Evolutionary conservation across 176 grass and related monocot species (phyloP), one percentile per base, ranked within the genome.

Genomic region (Dactylis glomerata): DNA sequence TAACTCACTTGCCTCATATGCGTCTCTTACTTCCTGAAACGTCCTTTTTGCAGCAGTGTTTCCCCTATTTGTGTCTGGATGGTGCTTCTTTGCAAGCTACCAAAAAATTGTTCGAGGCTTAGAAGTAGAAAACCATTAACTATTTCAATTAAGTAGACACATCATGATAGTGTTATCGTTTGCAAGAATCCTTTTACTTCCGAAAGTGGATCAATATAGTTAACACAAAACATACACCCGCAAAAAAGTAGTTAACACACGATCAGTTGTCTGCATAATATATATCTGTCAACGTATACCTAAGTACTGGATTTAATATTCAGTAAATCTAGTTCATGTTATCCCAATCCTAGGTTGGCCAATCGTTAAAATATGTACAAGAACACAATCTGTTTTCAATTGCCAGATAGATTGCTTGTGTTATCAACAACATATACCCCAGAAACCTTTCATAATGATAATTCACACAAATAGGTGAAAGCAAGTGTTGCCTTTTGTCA

Each of bases 31-130:
- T 85, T 98, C 93, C 83, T 95, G 93, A 84, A 98, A 98, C 75
- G 65, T 95, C 70, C 89, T 93, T 85, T 95, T 98, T 64, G 93
- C 87, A 71, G 81, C 78, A 82, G 87, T 65, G 72, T 92, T 95
- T 10, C 87, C 90, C 74, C 88, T 95, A 77, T 92, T 98, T 78
- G 91, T 86, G 77, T 98, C 96, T 15, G 92, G 96, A 90, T 98
- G 96, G 68, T 93, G 95, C 83, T 93, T 98, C 88, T 98, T 98
- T 37, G 96, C 96, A 84, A 98, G 91, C 96, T 98, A 86, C 56
- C 81, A 8, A 52, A 2, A 56, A 22, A 28, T 32, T 54, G 19
- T 12, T 46, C 36, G 47, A 34, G n/a, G 56, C 61, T 90, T 82
- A 82, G 40, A 62, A 71, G 10, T 17, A 76, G 40, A 52, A 73